These are phyloP conservation scores for Psilocybe sp. DNA, from an alignment of 768 basidiomycete genomes.

Conservation along the genomic window DNA sequence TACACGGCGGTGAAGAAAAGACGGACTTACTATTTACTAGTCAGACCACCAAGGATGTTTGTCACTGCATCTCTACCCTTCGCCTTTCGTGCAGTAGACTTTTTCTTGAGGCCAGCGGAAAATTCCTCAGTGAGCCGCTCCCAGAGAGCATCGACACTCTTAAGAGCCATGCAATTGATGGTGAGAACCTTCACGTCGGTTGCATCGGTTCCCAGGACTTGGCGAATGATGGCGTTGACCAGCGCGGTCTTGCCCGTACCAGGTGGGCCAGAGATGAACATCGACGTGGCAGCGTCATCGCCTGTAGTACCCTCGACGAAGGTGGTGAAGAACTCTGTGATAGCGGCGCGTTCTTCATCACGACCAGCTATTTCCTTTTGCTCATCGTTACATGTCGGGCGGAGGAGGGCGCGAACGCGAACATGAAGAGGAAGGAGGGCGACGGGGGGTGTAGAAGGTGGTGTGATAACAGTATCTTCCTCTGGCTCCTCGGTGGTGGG, in stretches of 20 bases:
- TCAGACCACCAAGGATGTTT: slow-evolving; percentile 36
- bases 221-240: slow-evolving; percentile 60
- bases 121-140: slow-evolving; percentile 62
- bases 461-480: slow-evolving; percentile 48
- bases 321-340: slow-evolving; percentile 56
- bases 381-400: slow-evolving; percentile 61
- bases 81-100: slow-evolving; percentile 32
- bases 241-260: slow-evolving; percentile 92
- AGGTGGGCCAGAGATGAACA: slow-evolving; percentile 92
- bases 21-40: slow-evolving; percentile 50
- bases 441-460: slow-evolving; percentile 58
- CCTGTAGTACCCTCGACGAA: slow-evolving; percentile 39
- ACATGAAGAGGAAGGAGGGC: slow-evolving; percentile 47
- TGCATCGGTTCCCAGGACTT: slow-evolving; percentile 31
- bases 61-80: slow-evolving; percentile 51
- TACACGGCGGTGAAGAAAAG: slow-evolving; percentile 1
- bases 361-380: slow-evolving; percentile 63
- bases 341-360: slow-evolving; percentile 53
- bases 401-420: slow-evolving; percentile 68
- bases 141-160: slow-evolving; percentile 68
- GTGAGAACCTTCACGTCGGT: slow-evolving; percentile 46
- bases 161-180: slow-evolving; percentile 82
- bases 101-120: slow-evolving; percentile 28
- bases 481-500: slow-evolving; percentile 40
- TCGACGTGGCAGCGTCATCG: slow-evolving; percentile 34